Conservation (phyloP, 2,329 filamentous ascomycete species). For the Diplodia mutila region DNA sequence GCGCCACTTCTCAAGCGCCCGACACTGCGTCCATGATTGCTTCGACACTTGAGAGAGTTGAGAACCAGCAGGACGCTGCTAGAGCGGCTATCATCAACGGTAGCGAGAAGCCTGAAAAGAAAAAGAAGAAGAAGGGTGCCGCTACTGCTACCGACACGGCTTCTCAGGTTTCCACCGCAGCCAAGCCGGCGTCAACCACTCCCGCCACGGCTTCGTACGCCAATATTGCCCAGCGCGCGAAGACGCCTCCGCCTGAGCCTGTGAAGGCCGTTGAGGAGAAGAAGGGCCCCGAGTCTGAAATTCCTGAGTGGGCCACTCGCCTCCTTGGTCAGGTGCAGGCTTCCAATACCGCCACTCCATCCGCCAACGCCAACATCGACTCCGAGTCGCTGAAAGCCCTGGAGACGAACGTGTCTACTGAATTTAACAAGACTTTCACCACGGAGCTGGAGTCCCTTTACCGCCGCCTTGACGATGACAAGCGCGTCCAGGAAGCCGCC, state of each 20-base stretch:
- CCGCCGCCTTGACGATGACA: constrained; percentile 70
- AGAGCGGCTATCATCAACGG: constrained; percentile 47
- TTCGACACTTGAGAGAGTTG: constrained; percentile 47
- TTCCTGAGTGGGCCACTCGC: constrained; percentile 44
- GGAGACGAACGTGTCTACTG: constrained; percentile 51
- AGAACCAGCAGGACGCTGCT: constrained; percentile 47
- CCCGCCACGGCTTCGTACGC: constrained; percentile 46
- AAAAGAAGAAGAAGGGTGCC: constrained; percentile 73
- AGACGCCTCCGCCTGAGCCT: constrained; percentile 37
- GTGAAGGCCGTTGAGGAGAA: constrained; percentile 29
- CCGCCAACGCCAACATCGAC: constrained; percentile 30
- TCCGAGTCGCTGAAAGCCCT: constrained; percentile 60
- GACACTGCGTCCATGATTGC: constrained; percentile 44
- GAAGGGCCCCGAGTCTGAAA: constrained; percentile 33
- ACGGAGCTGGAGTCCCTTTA: constrained; percentile 61
- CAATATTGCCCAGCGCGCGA: constrained; percentile 44
- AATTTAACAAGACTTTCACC: constrained; percentile 51
- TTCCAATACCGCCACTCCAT: constrained; percentile 23
- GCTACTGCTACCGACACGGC: constrained; percentile 49
- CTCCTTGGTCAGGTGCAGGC: constrained; percentile 38
- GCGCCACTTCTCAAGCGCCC: constrained; percentile 35
- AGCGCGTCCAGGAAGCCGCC: constrained; percentile 64
- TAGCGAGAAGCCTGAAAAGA: constrained; percentile 51
- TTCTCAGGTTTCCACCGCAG: constrained; percentile 46
- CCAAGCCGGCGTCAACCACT: constrained; percentile 22